These are phyloP conservation scores for Senna siamea DNA, from an alignment of 306 rosid species.

Conservation along the genomic window DNA sequence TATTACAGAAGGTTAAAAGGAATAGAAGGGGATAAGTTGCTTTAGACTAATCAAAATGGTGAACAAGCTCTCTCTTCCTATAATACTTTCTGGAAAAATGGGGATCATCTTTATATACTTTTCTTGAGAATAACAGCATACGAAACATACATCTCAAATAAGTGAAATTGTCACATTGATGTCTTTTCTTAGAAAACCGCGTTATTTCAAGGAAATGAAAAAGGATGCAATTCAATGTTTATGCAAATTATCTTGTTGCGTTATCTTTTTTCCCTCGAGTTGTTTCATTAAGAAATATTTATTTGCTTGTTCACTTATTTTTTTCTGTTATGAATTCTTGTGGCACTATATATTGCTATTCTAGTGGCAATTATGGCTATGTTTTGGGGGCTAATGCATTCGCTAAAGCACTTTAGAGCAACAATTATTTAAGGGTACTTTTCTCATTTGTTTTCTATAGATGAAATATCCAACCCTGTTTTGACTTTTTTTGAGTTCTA, in stretches of 20 bases:
- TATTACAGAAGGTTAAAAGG: too few relatives aligned
- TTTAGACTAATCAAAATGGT: too few relatives aligned
- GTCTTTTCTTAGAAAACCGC: constrained; percentile 5
- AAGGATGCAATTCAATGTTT: constrained; percentile 12
- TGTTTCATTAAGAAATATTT: constrained; percentile 25
- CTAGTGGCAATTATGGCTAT: constrained; percentile 97
- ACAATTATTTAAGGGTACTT: constrained; percentile 89
- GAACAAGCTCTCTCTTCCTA: too few relatives aligned
- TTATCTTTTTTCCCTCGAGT: constrained; percentile 25
- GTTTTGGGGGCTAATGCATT: constrained; percentile 96
- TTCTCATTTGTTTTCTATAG: constrained; percentile 38
- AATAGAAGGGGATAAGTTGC: too few relatives aligned
- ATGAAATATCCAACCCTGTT: constrained; percentile 29
- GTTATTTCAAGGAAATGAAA: constrained; percentile 7
- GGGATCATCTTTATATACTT: too few relatives aligned
- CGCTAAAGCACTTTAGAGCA: constrained; percentile 88
- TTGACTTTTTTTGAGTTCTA: not conserved
- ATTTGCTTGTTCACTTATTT: constrained; percentile 28
- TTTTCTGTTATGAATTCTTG: constrained; percentile 34
- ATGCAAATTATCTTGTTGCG: constrained; percentile 28
- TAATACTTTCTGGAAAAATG: too few relatives aligned
- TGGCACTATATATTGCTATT: constrained; percentile 44
- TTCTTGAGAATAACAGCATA: constrained; percentile 76
- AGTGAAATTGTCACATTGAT: constrained; percentile 42
- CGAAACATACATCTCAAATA: constrained; percentile 84